These are phyloP conservation scores for Linnemannia schmuckeri DNA, from an alignment of 192 early-diverging fungal species.

Conservation along the genomic window DNA sequence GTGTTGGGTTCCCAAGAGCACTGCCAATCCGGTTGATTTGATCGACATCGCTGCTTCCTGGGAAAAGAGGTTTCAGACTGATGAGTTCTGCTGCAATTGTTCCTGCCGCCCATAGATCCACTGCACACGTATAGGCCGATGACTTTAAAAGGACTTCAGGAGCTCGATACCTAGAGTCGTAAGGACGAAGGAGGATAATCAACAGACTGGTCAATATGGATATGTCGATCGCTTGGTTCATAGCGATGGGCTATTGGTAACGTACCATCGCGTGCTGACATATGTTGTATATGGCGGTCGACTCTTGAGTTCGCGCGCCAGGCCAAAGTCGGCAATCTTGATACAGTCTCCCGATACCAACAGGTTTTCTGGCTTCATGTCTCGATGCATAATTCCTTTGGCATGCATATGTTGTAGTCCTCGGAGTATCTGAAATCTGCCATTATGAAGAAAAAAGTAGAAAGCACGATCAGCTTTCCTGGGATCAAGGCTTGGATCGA, in stretches of 20 bases:
- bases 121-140: constrained; percentile 86
- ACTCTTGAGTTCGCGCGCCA: constrained; percentile 91
- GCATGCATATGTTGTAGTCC: constrained; percentile 94
- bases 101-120: constrained; percentile 98
- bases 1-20: constrained; percentile 81
- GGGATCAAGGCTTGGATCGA: background rate
- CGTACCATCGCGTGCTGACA: constrained; percentile 96
- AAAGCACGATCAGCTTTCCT: background rate
- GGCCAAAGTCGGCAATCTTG: constrained; percentile 97
- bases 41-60: constrained; percentile 94
- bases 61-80: constrained; percentile 91
- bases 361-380: constrained; percentile 98
- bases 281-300: constrained; percentile 96
- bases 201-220: background rate
- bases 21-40: constrained; percentile 89
- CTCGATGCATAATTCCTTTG: constrained; percentile 94
- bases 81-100: constrained; percentile 93
- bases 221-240: background rate
- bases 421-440: constrained; percentile 86
- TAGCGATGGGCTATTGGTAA: background rate
- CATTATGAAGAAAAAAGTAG: background rate
- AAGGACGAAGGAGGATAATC: background rate
- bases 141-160: constrained; percentile 93
- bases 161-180: constrained; percentile 83
- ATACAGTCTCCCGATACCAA: constrained; percentile 74